A percentile compares a stretch with the other conserved stretches of the same genome.
These are phyloP conservation scores for Rhynchosporium graminicola DNA, from an alignment of 2,329 filamentous ascomycete species.

Conservation along the genomic window DNA sequence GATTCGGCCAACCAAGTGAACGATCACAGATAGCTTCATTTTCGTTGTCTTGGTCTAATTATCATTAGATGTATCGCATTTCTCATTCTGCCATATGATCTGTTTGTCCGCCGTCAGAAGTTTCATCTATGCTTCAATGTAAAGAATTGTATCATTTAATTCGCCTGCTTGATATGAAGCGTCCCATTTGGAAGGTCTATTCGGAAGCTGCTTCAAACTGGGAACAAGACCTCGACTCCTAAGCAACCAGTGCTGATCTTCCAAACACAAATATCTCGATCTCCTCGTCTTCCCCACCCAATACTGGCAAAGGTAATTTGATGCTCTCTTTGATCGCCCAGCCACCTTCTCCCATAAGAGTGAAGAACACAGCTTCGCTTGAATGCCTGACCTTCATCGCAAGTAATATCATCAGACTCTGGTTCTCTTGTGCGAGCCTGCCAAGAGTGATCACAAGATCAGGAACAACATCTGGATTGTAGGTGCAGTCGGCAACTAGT, in stretches of 20 bases:
- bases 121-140: too few species aligned
- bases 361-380: constrained; percentile 66
- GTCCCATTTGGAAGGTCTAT: neutral
- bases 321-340: constrained; percentile 29
- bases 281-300: constrained; percentile 35
- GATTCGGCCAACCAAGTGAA: too few species aligned
- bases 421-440: constrained; percentile 14
- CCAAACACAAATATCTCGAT: constrained; percentile 38
- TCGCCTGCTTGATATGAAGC: neutral
- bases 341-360: constrained; percentile 50
- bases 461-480: constrained; percentile 68
- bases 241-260: too few species aligned
- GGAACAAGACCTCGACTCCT: neutral
- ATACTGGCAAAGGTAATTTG: constrained; percentile 28
- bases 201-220: neutral
- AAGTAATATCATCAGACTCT: constrained; percentile 48
- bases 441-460: constrained; percentile 60
- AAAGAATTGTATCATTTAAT: too few species aligned
- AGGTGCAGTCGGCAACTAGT: constrained; percentile 71
- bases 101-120: too few species aligned
- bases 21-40: too few species aligned
- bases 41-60: too few species aligned
- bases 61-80: too few species aligned
- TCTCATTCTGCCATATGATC: too few species aligned
- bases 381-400: constrained; percentile 69